These are phyloP conservation scores for Dunaliella sp. DNA, from an alignment of 139 green algal species.

Conservation along the genomic window DNA sequence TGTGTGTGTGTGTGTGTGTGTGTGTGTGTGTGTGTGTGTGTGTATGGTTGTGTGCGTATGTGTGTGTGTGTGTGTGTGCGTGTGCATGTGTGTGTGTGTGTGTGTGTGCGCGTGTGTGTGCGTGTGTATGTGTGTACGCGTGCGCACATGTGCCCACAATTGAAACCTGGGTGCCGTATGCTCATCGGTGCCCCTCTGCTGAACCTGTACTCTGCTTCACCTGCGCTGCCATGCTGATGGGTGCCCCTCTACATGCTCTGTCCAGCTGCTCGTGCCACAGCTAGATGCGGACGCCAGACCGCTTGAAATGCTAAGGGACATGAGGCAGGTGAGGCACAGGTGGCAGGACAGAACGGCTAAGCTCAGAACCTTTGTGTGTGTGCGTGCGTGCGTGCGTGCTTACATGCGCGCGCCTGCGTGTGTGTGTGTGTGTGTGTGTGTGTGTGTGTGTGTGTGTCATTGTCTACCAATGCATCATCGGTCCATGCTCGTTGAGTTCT, in stretches of 20 bases:
- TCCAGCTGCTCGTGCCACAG: no score
- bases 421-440: background rate
- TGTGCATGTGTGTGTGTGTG: background rate
- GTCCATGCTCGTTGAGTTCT: no score
- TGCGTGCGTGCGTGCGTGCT: background rate
- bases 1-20: background rate
- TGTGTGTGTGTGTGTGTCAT: no score
- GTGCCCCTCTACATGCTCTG: no score
- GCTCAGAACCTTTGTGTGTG: no score
- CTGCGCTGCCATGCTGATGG: background rate
- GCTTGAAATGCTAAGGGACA: background rate
- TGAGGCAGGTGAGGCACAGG: no score
- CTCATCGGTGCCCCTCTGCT: no score
- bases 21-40: background rate
- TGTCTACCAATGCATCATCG: no score
- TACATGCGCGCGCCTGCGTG: slow-evolving; percentile 1
- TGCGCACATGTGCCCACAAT: no score
- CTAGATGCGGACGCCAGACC: no score
- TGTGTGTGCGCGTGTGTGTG: background rate
- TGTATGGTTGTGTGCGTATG: background rate
- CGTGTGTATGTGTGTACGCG: slow-evolving; percentile 8
- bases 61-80: background rate
- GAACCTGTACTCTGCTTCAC: background rate
- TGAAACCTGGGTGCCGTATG: no score
- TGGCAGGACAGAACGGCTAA: no score